Percentiles rank a stretch among this genome's conserved stretches.
Evolutionary conservation across 768 basidiomycete species (phyloP).

Genomic region (Amanita jacksonii): DNA sequence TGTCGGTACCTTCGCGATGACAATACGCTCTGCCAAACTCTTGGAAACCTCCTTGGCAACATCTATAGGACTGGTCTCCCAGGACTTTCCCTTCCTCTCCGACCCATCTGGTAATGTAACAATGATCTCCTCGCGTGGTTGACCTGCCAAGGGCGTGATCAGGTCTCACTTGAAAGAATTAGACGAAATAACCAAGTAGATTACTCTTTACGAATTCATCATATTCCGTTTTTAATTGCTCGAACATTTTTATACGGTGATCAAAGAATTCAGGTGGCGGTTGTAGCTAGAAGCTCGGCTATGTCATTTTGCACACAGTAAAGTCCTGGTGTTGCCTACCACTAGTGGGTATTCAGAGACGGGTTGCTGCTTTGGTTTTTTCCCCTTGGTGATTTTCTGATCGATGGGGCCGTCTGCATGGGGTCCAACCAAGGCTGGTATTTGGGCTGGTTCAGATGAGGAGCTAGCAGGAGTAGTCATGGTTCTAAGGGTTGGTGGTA

Average conservation of each 20-base stretch:
- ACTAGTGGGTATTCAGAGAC: slow-evolving; percentile 51
- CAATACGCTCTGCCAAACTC: slow-evolving; percentile 76
- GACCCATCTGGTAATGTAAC: slow-evolving; percentile 85
- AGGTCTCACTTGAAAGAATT: slow-evolving; percentile 7
- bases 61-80: slow-evolving; percentile 92
- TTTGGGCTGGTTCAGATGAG: slow-evolving; percentile 41
- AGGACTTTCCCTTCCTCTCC: slow-evolving; percentile 74
- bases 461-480: slow-evolving; percentile 52
- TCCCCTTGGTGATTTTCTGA: slow-evolving; percentile 29
- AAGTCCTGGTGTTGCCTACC: slow-evolving; percentile 26
- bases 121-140: slow-evolving; percentile 75
- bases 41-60: slow-evolving; percentile 84
- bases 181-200: slow-evolving; percentile 3
- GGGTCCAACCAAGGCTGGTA: slow-evolving; percentile 35
- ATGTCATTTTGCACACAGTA: background rate
- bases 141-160: slow-evolving; percentile 30
- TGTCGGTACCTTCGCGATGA: slow-evolving; percentile 78
- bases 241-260: slow-evolving; percentile 84
- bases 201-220: slow-evolving; percentile 72
- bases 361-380: slow-evolving; percentile 32
- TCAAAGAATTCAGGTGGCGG: slow-evolving; percentile 84
- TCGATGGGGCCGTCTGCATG: slow-evolving; percentile 22
- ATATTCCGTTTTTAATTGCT: slow-evolving; percentile 76
- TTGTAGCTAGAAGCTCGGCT: slow-evolving; percentile 41
- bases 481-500: slow-evolving; percentile 20